Evolutionary conservation across 352 stramenopile genomes (phyloP).

Genomic region (Hyaloperonospora arabidopsidis): DNA sequence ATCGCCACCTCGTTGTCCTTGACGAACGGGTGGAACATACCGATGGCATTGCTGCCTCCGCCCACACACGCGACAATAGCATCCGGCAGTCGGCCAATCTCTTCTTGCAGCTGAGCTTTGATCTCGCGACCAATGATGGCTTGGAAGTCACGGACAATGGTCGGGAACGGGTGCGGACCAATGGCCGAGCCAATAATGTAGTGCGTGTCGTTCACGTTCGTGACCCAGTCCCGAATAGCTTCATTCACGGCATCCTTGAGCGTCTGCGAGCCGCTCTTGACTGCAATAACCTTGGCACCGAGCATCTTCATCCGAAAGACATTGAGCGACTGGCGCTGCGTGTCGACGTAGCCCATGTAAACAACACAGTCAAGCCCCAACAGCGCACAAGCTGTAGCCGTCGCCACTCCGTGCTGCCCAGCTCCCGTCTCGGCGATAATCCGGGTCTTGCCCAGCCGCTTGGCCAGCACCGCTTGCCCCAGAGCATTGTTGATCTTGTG

Average conservation of each 20-base stretch:
- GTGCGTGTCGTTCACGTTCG: slow-evolving; percentile 96
- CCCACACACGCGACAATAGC: slow-evolving; percentile 96
- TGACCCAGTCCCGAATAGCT: slow-evolving; percentile 98
- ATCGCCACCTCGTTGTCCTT: slow-evolving; percentile 90
- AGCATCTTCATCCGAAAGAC: slow-evolving; percentile 99
- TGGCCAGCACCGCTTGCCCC: slow-evolving; percentile 89
- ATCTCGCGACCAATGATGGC: slow-evolving; percentile 93
- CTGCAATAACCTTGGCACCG: slow-evolving; percentile 95
- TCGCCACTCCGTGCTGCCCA: slow-evolving; percentile 97
- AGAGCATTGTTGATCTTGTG: slow-evolving; percentile 99
- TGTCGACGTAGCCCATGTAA: slow-evolving; percentile 99
- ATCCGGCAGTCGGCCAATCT: slow-evolving; percentile 92
- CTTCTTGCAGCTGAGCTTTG: slow-evolving; percentile 89
- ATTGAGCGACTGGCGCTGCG: slow-evolving; percentile 95
- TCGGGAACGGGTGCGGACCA: slow-evolving; percentile 96
- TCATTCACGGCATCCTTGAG: slow-evolving; percentile 99
- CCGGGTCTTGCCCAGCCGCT: slow-evolving; percentile 92
- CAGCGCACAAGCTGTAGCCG: slow-evolving; percentile 94
- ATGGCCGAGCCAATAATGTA: slow-evolving; percentile 98
- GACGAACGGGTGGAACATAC: slow-evolving; percentile 96
- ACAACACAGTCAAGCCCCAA: slow-evolving; percentile 94
- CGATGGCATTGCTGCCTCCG: slow-evolving; percentile 97
- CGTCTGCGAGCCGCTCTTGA: slow-evolving; percentile 92
- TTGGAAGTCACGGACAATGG: slow-evolving; percentile 98
- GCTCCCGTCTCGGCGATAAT: slow-evolving; percentile 99